These are phyloP conservation scores for Pseudogymnoascus sp. DNA, from an alignment of 2,329 filamentous ascomycete genomes.

Conservation along the genomic window DNA sequence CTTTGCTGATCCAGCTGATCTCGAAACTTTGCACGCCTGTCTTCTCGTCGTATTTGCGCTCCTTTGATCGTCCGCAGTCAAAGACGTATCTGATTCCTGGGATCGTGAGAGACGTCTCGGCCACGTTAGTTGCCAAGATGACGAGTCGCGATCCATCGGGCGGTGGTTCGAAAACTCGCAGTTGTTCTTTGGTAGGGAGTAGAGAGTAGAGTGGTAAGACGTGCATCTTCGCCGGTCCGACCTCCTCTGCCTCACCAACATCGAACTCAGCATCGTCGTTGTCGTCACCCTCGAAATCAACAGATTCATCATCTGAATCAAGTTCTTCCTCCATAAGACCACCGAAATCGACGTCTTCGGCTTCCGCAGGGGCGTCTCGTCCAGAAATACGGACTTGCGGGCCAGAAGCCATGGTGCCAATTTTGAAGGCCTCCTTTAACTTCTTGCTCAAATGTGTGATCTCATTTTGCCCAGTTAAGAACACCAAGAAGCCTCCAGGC, in stretches of 20 bases:
- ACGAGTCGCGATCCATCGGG: constrained; percentile 80
- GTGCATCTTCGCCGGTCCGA: constrained; percentile 68
- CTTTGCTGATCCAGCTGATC: constrained; percentile 95
- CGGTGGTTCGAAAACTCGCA: constrained; percentile 79
- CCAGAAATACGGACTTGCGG: constrained; percentile 70
- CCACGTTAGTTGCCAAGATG: constrained; percentile 90
- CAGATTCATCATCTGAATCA: constrained; percentile 52
- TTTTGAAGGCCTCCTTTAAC: constrained; percentile 59
- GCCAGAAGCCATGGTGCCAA: constrained; percentile 39
- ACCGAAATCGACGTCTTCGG: constrained; percentile 82
- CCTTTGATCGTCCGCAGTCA: constrained; percentile 86
- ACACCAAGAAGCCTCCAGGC: constrained; percentile 84
- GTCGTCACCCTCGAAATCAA: constrained; percentile 55
- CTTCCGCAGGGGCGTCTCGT: constrained; percentile 71
- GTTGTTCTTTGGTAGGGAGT: constrained; percentile 81
- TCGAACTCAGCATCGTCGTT: constrained; percentile 45
- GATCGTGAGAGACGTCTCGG: constrained; percentile 94
- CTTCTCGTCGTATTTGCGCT: constrained; percentile 78
- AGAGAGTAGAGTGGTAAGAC: constrained; percentile 92
- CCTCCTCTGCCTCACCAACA: constrained; percentile 53
- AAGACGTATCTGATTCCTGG: constrained; percentile 94
- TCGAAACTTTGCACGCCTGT: constrained; percentile 95
- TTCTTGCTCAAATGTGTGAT: constrained; percentile 77
- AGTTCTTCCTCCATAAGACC: constrained; percentile 52
- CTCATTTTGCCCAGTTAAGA: constrained; percentile 89